Evolutionary conservation across 2,329 filamentous ascomycete species (phyloP), one percentile per base, ranked within the genome.

Genomic region (Ophiostoma novo-ulmi): DNA sequence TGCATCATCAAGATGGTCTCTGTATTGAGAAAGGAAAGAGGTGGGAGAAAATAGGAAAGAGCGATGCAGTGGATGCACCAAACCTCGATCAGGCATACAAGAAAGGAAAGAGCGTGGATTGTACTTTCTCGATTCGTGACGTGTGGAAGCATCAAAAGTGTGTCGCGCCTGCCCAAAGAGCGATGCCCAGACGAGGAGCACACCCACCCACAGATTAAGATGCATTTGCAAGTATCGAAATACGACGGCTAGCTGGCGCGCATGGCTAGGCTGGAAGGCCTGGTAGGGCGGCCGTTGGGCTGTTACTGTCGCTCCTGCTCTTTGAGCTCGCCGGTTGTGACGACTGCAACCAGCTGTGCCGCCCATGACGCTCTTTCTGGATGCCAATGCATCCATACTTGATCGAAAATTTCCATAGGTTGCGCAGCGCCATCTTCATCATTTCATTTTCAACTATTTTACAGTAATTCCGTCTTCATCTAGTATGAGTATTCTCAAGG

Each of bases 141-240:
- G 22, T 22, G 26, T 63, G 52, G 52, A 58, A 58, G 52, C 52
- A 58, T 26, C 5, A 3, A 31, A 17, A n/a, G 52, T 58, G 52
- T 58, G 52, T 58, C 22, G 52, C 17, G 52, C 52, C 22, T 58
- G 52, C 52, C 22, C n/a, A 58, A 58, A 22, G 52, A 26, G 52
- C n/a, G 11, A 58, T 58, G 52, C 52, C 52, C 52, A 58, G n/a
- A 26, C 22, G 5, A 35, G 26, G 11, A 63, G 26, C 58, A 63
- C 58, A 31, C 52, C 52, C 52, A 58, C 52, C 52, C 52, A 58
- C 52, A 26, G 22, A 58, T 58, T 22, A 58, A 58, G 52, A 58
- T 58, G 52, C 22, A 58, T 58, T 26, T 26, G 22, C 48, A 58
- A 26, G 52, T 58, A 58, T 58, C 22, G 52, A 22, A 58, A 58